phyloP scores from a whole-genome alignment of 73 alveolate species.

The Paramecium octaurelia region DNA sequence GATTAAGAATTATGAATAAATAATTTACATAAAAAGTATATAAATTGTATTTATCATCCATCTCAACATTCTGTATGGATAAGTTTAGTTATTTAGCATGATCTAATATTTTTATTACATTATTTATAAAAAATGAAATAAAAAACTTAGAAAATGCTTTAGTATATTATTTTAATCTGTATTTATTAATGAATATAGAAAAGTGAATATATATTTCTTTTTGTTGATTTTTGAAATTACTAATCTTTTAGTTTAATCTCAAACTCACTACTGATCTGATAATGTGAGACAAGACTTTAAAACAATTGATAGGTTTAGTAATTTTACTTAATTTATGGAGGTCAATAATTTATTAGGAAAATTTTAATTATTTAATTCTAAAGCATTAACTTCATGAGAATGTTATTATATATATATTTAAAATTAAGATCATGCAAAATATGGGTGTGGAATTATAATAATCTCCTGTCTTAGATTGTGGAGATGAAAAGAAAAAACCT shows the following conservation, averaged over 20 bases:
- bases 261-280: too few relatives aligned
- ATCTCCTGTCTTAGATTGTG: background rate
- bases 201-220: too few relatives aligned
- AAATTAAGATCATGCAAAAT: background rate
- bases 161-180: too few relatives aligned
- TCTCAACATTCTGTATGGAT: too few relatives aligned
- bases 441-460: background rate
- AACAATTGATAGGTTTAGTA: background rate
- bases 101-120: too few relatives aligned
- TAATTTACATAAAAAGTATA: background rate
- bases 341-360: background rate
- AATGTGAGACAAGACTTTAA: too few relatives aligned
- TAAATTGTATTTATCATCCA: background rate
- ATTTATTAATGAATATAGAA: too few relatives aligned
- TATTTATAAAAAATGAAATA: too few relatives aligned
- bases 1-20: conserved; percentile 28
- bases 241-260: too few relatives aligned
- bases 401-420: background rate
- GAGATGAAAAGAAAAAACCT: background rate
- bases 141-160: too few relatives aligned
- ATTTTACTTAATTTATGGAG: background rate
- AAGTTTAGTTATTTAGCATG: too few relatives aligned
- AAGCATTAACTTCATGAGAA: background rate
- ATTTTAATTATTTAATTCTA: background rate
- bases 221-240: too few relatives aligned